These are phyloP conservation scores for Stagonosporopsis chrysanthemi DNA, from an alignment of 2,329 filamentous ascomycete genomes.

Conservation along the genomic window DNA sequence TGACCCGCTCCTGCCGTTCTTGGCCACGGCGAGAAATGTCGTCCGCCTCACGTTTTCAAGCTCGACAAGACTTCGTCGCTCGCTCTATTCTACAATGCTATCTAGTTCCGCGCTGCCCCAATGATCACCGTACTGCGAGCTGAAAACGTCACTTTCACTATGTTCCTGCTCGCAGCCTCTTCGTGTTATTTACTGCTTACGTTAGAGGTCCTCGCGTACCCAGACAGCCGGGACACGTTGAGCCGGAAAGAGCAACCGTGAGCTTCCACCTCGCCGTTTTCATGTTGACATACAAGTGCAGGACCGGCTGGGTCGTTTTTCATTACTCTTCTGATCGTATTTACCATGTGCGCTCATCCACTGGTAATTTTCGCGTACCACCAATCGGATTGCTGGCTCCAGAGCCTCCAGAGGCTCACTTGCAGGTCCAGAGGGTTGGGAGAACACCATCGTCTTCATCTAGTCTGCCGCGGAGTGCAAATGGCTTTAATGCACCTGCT, in stretches of 20 bases:
- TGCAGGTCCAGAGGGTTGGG: neutral
- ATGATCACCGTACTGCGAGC: neutral
- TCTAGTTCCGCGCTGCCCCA: neutral
- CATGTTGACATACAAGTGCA: neutral
- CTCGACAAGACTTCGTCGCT: neutral
- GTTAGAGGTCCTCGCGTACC: slow-evolving; percentile 25
- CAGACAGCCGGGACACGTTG: slow-evolving; percentile 19
- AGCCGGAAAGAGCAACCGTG: slow-evolving; percentile 15
- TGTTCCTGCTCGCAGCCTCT: neutral
- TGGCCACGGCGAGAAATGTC: slow-evolving; percentile 12
- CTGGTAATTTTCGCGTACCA: neutral
- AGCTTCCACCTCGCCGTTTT: neutral
- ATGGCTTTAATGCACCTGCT: neutral
- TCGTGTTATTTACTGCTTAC: neutral
- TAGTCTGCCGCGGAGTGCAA: slow-evolving; percentile 1
- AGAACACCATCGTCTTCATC: neutral
- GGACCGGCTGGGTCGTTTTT: neutral
- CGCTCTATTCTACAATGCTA: neutral
- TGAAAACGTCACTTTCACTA: neutral
- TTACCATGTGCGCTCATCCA: neutral
- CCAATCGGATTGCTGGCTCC: neutral
- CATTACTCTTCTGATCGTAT: neutral
- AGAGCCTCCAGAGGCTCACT: neutral
- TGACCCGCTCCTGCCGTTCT: slow-evolving; percentile 27
- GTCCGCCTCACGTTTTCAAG: slow-evolving; percentile 11